Base-by-base conservation (phyloP, 345 rosid species). In the Corymbia maculata region DNA sequence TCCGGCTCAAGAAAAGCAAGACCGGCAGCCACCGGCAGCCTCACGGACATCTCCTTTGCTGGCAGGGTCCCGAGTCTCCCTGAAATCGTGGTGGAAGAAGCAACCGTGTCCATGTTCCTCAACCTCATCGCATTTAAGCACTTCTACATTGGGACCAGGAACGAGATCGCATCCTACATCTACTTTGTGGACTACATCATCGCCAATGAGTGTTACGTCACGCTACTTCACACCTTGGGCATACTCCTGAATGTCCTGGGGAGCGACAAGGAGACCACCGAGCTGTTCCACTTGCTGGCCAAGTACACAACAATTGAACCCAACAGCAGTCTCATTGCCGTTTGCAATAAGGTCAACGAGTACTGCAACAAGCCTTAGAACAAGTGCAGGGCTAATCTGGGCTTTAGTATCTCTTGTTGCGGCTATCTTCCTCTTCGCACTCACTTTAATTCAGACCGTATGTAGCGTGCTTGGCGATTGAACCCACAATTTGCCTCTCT, bases 181-280 rank as follows among this genome's bases (percentile, higher is more conserved):
- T 90, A 88, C 86, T 92, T 93, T 88, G 92, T 94, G 95, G 94
- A 93, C 80, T 92, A 85, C 50, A 88, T 93, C 84, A 91, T 94
- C 5, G 93, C 91, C 86, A 90, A 13, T 12, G 93, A 89, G 68
- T 87, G 89, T 52, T 94, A 94, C 53, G 92, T 94, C 1, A 92
- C 91, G 2, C 88, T 94, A 28, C 86, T 94, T 17, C 88, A 91
- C 85, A 90, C 89, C 1, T 88, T 51, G 47, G 93, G 95, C 87
- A 92, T 94, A 51, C 89, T 94, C 52, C 91, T 90, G 85, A 93
- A 92, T 75, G 93, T 91, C 1, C 55, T 92, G 4, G 95, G 94
- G 50, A 92, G 93, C 52, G 93, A 93, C 90, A 91, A 91, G 87
- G 95, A 91, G 1, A 93, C 91, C 2, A 93, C 93, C 13, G 66